Evolutionary conservation across 345 rosid species (phyloP).

Genomic region (Adansonia digitata): DNA sequence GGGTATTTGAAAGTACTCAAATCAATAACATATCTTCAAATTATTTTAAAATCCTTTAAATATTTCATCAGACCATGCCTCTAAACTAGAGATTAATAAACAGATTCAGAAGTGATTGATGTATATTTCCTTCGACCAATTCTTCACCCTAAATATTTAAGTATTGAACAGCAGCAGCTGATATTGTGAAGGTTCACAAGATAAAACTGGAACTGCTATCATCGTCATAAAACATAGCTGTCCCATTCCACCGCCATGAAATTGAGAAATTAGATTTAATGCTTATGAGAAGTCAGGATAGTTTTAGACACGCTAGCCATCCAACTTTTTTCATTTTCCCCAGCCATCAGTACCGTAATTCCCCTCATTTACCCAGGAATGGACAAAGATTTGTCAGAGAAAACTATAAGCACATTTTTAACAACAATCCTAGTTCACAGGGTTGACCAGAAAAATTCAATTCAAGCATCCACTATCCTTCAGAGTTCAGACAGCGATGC

Average conservation of each 20-base stretch:
- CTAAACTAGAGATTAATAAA: not conserved
- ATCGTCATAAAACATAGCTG: conserved; percentile 2
- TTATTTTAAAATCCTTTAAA: not conserved
- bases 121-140: not conserved
- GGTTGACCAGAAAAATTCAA: not conserved
- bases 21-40: not conserved
- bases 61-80: not conserved
- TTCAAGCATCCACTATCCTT: not conserved
- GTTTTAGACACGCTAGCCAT: not conserved
- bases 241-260: not conserved
- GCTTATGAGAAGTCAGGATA: not conserved
- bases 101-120: not conserved
- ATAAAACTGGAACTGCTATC: not conserved
- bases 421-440: not conserved
- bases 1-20: not conserved
- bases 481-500: not conserved
- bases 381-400: not conserved
- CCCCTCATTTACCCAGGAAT: not conserved
- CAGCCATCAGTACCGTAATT: not conserved
- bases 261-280: not conserved
- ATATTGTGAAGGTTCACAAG: not conserved
- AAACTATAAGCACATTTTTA: not conserved
- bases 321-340: not conserved
- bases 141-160: not conserved
- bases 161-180: not conserved